Evolutionary conservation across 2,329 filamentous ascomycete species (phyloP), one percentile per base, ranked within the genome.

Genomic region (Aspergillus pseudotamarii): DNA sequence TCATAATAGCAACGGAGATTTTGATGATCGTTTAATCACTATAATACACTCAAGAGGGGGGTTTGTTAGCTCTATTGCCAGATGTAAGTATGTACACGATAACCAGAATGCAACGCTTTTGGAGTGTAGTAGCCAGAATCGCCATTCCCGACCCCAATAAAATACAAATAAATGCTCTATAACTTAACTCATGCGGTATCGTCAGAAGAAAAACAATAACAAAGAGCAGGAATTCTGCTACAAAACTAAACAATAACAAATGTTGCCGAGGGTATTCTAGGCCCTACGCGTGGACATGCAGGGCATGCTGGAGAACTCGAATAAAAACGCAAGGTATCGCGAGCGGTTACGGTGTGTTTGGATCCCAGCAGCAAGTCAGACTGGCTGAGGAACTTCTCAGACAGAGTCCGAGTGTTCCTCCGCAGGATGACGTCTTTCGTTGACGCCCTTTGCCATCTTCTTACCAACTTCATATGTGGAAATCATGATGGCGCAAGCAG

Each of bases 401-500:
- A 64, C 55, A 63, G 64, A 57, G 53, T 71, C 68, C 38, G 60
- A 69, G 50, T 65, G 68, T 19, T 69, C 69, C 16, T 59, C 59
- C 23, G 69, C 68, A 23, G 65, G 62, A 36, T 77, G 76, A 59
- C 79, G 80, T 69, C 81, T 81, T 70, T 88, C 84, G 68, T 98
- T 97, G 57, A 92, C 87, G 12, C 86, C 85, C 59, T 88, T 85
- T 38, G 96, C 96, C 75, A 91, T 89, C 77, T 91, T 90, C 84
- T 99, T 99, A 57, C 95, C 94, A 43, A 98, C 87, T 78, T 99
- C 95, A 77, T 98, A 99, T 75, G 91, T 97, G 75, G 92, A 96
- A 75, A 99, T 98, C 95, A 99, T 99, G 75, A 99, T 98, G 32
- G 95, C 95, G 79, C 95, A 99, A 0, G 94, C 93, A 1, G 95